Base-by-base conservation (phyloP, 345 rosid genomes). In the Cardamine occulta region DNA sequence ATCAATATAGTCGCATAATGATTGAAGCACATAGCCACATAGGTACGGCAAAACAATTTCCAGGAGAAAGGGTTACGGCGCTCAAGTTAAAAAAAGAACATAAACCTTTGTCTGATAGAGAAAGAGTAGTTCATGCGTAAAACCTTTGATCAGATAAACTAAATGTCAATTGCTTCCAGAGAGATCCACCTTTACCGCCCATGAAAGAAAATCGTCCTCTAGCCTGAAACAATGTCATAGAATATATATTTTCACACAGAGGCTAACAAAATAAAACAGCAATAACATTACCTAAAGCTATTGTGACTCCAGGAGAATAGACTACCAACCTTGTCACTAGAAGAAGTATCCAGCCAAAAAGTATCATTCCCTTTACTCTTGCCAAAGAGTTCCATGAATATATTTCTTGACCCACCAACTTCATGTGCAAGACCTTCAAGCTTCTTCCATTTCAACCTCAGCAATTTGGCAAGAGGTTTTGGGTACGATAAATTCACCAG, bases 271-370 rank as follows among this genome's bases (percentile, higher is more conserved):
- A 31, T 15, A 35, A 40, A 26, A 54, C 47, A 63, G 23, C 9
- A 53, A 13, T 12, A 60, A 21, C 63, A 53, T 0, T 21, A 17
- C 29, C 40, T 35, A 45, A 10, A 54, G 47, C 37, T 6, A 65
- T 1, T 7, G 61, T 4, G 59, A 67, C 31, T 24, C 21, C 8
- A 40, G 4, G 35, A 79, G 35, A 26, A 19, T 23, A 74, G 48
- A 56, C 63, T 59, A 81, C 77, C 8, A 48, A 94, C 97, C 97
- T 88, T 94, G 77, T 94, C 99, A 66, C 65, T 82, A 19, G 96
- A 94, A 68, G 99, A 90, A 79, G 97, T 94, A 80, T 92, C 99
- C 84, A 95, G 82, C 99, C 99, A 95, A 81, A 95, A 95, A 10
- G 97, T 81, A 80, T 92, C 88, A 71, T 84, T 83, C 31, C 89